These are phyloP conservation scores for Sphagnum magellanicum DNA, from an alignment of 228 moss, liverwort and hornwort genomes.

Conservation along the genomic window DNA sequence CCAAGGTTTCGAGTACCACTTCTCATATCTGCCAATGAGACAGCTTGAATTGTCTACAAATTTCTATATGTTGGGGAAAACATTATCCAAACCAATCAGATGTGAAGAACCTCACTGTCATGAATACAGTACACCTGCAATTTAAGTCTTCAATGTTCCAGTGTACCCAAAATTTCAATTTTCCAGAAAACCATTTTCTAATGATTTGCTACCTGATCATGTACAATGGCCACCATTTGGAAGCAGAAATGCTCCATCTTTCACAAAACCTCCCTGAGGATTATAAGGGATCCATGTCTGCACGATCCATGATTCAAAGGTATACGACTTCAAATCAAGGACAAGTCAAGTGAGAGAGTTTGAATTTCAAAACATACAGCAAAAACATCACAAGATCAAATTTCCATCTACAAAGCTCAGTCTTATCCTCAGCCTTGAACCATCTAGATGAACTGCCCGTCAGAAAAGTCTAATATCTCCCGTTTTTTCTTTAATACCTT, in stretches of 20 bases:
- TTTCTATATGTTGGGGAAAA: conserved; percentile 66
- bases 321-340: background rate
- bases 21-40: conserved; percentile 82
- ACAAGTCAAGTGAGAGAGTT: background rate
- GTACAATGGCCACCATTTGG: conserved; percentile 35
- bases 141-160: background rate
- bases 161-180: background rate
- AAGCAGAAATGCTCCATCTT: conserved; percentile 16
- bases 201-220: conserved; percentile 37
- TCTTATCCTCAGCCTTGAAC: too few species aligned
- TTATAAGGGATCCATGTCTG: conserved; percentile 94
- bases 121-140: background rate
- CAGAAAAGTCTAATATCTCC: too few species aligned
- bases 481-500: too few species aligned
- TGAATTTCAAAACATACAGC: background rate
- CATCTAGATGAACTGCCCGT: too few species aligned
- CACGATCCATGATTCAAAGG: conserved; percentile 8
- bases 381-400: background rate
- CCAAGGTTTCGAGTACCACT: conserved; percentile 77
- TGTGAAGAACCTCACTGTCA: background rate
- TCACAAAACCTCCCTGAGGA: conserved; percentile 38
- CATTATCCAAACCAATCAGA: conserved; percentile 19
- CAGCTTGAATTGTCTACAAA: conserved; percentile 92
- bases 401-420: too few species aligned
- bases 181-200: conserved; percentile 49